A percentile compares a stretch with the other conserved stretches of the same genome.
phyloP scores from a whole-genome alignment of 495 filamentous ascomycete genomes.

The Jackrogersella multiformis region DNA sequence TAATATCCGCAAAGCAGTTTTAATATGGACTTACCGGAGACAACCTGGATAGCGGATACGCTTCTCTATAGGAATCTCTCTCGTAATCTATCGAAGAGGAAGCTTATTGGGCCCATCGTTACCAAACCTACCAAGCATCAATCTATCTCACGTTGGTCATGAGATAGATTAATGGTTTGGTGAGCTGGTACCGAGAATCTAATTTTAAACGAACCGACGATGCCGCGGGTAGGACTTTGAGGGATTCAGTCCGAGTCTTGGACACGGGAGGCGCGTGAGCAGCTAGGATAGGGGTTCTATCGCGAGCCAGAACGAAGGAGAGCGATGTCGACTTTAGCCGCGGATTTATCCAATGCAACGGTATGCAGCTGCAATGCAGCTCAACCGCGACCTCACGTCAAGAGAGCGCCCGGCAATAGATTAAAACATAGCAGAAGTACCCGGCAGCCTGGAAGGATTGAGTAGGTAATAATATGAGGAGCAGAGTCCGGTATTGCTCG shows the following conservation, averaged over 20 bases:
- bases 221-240: conserved; percentile 18
- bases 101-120: conserved; percentile 18
- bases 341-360: conserved; percentile 41
- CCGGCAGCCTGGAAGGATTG: conserved; percentile 41
- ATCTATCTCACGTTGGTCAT: conserved; percentile 29
- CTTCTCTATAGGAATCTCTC: neutral
- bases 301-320: conserved; percentile 36
- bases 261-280: conserved; percentile 34
- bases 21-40: neutral
- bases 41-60: conserved; percentile 19
- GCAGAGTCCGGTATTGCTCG: conserved; percentile 20
- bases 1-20: neutral
- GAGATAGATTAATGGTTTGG: conserved; percentile 6
- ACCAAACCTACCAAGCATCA: conserved; percentile 2
- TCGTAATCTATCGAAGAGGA: conserved; percentile 17
- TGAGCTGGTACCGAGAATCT: conserved; percentile 24
- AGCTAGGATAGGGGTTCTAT: conserved; percentile 13
- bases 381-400: conserved; percentile 22
- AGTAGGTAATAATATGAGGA: conserved; percentile 29
- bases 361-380: conserved; percentile 38
- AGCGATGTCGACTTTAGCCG: conserved; percentile 34
- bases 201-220: conserved; percentile 27
- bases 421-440: conserved; percentile 17
- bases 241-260: neutral
- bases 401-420: conserved; percentile 18